Conservation (phyloP, 73 alveolate species). For the Paramecium sonneborni region DNA sequence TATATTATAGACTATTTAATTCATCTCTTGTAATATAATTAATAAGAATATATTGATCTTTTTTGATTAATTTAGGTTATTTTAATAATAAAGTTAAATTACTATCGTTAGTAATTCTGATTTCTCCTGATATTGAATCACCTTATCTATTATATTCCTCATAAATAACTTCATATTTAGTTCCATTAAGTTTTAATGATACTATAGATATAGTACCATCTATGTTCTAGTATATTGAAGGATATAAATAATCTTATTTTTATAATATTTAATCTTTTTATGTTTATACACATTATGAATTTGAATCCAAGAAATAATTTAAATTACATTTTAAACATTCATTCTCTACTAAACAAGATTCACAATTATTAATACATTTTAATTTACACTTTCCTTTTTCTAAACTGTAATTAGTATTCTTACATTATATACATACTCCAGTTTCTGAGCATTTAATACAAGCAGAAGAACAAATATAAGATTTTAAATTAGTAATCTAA, state of each 20-base stretch:
- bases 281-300: not conserved
- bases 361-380: not conserved
- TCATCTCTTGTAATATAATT: not conserved
- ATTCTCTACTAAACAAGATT: not conserved
- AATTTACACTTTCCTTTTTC: not conserved
- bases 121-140: not conserved
- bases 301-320: not conserved
- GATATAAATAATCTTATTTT: not conserved
- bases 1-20: not conserved
- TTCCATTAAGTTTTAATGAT: not conserved
- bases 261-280: not conserved
- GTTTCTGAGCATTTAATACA: not conserved
- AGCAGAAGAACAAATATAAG: not conserved
- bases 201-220: not conserved
- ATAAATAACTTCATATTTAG: not conserved
- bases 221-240: not conserved
- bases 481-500: not conserved
- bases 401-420: not conserved
- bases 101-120: not conserved
- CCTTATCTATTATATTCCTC: slow-evolving; percentile 6
- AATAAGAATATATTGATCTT: not conserved
- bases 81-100: not conserved
- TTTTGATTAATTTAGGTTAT: not conserved
- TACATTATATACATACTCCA: not conserved
- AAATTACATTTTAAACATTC: not conserved